Conservation (phyloP, 768 basidiomycete species). For the Pisolithus microcarpus region DNA sequence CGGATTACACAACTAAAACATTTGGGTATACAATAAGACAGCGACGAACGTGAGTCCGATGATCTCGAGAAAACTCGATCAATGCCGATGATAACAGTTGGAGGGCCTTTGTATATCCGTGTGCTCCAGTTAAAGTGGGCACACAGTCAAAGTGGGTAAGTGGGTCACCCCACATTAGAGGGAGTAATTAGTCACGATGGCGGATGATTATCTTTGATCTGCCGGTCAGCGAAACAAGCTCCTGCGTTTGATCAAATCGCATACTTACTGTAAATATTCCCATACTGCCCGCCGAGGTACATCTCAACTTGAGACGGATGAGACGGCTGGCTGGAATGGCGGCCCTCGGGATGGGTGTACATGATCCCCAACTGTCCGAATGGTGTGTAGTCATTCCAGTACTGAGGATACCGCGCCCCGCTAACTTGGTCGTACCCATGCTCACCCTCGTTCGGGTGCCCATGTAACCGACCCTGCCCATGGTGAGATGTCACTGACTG, state of each 20-base stretch:
- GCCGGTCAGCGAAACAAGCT: too few species aligned
- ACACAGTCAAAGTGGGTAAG: background rate
- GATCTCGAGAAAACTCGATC: too few species aligned
- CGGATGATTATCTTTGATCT: conserved; percentile 1
- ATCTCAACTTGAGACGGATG: conserved; percentile 13
- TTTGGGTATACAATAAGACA: too few species aligned
- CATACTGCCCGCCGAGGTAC: conserved; percentile 21
- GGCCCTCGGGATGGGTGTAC: conserved; percentile 20
- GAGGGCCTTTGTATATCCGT: too few species aligned
- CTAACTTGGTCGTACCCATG: conserved; percentile 15
- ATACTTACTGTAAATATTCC: conserved; percentile 23
- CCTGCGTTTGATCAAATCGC: background rate
- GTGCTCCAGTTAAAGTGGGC: too few species aligned
- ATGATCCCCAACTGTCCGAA: conserved; percentile 42
- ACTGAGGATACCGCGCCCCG: conserved; percentile 40
- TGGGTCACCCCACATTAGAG: background rate
- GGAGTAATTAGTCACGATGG: background rate
- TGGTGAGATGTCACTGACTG: conserved; percentile 11
- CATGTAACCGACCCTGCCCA: conserved; percentile 10
- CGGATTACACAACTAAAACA: too few species aligned
- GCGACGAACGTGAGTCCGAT: too few species aligned
- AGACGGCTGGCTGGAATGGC: conserved; percentile 3
- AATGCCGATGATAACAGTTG: too few species aligned
- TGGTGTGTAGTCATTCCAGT: conserved; percentile 49
- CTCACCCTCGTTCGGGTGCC: conserved; percentile 9